Conservation (phyloP, 192 early-diverging fungal species). For the Geranomyces variabilis region DNA sequence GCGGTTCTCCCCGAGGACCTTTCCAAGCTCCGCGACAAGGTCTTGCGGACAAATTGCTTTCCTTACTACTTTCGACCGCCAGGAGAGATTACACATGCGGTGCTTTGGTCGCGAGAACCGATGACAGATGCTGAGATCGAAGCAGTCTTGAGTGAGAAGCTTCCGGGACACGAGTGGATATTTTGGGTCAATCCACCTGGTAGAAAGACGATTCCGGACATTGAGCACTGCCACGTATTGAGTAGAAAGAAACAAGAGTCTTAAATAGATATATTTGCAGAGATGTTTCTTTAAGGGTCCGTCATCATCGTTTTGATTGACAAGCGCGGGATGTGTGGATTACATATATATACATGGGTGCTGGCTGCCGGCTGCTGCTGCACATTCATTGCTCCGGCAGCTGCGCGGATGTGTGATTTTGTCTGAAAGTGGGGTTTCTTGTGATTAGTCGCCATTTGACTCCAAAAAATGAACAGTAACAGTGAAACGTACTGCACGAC, state of each 20-base stretch:
- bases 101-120: constrained; percentile 36
- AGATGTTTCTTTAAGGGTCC: too few species aligned
- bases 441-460: too few species aligned
- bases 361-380: too few species aligned
- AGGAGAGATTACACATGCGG: constrained; percentile 31
- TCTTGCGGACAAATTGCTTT: constrained; percentile 31
- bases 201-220: constrained; percentile 39
- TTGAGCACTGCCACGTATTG: constrained; percentile 25
- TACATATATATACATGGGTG: too few species aligned
- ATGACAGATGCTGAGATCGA: constrained; percentile 11
- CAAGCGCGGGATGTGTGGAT: too few species aligned
- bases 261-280: too few species aligned
- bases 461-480: too few species aligned
- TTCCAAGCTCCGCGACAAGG: constrained; percentile 4
- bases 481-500: not conserved
- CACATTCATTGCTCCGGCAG: too few species aligned
- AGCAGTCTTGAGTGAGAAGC: constrained; percentile 6
- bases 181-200: constrained; percentile 34
- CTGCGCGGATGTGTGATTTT: too few species aligned
- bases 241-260: not conserved
- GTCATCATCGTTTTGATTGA: too few species aligned
- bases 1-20: constrained; percentile 1
- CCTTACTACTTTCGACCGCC: constrained; percentile 26
- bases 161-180: constrained; percentile 31
- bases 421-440: too few species aligned